A percentile compares a stretch with the other conserved stretches of the same genome.
These are phyloP conservation scores for Parafenestella ontariensis DNA, from an alignment of 2,329 filamentous ascomycete species.

Conservation along the genomic window DNA sequence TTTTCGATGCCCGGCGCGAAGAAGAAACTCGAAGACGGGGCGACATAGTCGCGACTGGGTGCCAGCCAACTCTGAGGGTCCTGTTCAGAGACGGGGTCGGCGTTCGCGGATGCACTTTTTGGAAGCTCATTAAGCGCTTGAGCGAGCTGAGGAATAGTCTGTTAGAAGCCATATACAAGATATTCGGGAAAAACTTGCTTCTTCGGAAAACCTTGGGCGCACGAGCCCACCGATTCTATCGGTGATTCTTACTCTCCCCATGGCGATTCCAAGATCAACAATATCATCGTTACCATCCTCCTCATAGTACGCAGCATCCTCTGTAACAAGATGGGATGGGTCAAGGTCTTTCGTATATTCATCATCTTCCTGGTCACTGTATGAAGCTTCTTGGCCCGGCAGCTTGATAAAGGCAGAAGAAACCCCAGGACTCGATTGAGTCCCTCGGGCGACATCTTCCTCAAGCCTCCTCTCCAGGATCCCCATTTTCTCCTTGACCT, in stretches of 20 bases:
- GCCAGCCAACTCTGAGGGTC: slow-evolving; percentile 60
- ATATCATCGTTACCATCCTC: slow-evolving; percentile 71
- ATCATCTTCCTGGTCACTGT: slow-evolving; percentile 62
- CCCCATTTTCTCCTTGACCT: slow-evolving; percentile 81
- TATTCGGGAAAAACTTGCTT: slow-evolving; percentile 57
- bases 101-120: slow-evolving; percentile 9
- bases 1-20: slow-evolving; percentile 61
- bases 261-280: slow-evolving; percentile 73
- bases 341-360: slow-evolving; percentile 67
- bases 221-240: slow-evolving; percentile 77
- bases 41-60: slow-evolving; percentile 70
- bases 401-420: slow-evolving; percentile 11
- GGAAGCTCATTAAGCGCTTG: slow-evolving; percentile 41
- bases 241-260: slow-evolving; percentile 75
- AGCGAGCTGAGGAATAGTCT: slow-evolving; percentile 28
- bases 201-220: slow-evolving; percentile 72
- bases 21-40: slow-evolving; percentile 71
- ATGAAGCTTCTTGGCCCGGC: slow-evolving; percentile 54
- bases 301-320: slow-evolving; percentile 73
- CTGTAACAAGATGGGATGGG: slow-evolving; percentile 66
- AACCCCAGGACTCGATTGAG: slow-evolving; percentile 11
- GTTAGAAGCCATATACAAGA: slow-evolving; percentile 2
- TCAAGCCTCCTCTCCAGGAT: slow-evolving; percentile 74
- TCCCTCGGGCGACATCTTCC: slow-evolving; percentile 66
- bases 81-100: slow-evolving; percentile 17